Percentiles rank a stretch among this genome's conserved stretches.
Conservation (phyloP, 768 basidiomycete species). For the Suillus spraguei region DNA sequence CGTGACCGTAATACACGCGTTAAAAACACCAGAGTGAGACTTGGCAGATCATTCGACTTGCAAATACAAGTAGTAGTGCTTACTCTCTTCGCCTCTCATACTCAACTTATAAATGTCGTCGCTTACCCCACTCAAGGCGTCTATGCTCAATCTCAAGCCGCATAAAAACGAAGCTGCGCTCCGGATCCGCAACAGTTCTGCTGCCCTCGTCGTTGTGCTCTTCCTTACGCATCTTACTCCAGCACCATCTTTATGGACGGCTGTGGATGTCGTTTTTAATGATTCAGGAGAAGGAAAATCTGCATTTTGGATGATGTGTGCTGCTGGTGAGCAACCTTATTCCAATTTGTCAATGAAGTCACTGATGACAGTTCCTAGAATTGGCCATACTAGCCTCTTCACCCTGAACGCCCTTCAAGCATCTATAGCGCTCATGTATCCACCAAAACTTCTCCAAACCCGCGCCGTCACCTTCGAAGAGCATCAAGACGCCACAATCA, state of each 20-base stretch:
- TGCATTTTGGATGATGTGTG: conserved; percentile 28
- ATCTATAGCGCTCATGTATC: conserved; percentile 37
- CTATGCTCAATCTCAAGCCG: conserved; percentile 28
- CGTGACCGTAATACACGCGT: conserved; percentile 3
- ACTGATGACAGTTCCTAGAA: conserved; percentile 24
- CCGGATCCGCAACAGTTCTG: conserved; percentile 41
- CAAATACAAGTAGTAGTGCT: too few relatives aligned
- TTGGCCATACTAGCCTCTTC: conserved; percentile 32
- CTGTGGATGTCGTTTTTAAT: conserved; percentile 34
- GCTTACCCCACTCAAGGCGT: conserved; percentile 6
- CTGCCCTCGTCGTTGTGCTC: conserved; percentile 34
- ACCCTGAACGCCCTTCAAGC: conserved; percentile 39
- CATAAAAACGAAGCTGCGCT: conserved; percentile 38
- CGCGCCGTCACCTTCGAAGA: conserved; percentile 25
- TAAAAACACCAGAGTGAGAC: not conserved
- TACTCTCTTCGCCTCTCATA: not conserved
- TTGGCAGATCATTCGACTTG: not conserved
- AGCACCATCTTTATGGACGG: conserved; percentile 39
- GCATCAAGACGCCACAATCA: conserved; percentile 21
- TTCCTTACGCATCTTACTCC: conserved; percentile 42
- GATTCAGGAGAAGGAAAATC: conserved; percentile 6
- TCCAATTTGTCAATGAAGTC: not conserved
- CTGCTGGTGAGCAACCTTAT: conserved; percentile 29
- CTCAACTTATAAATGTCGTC: conserved; percentile 2
- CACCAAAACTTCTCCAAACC: conserved; percentile 34